phyloP scores from a whole-genome alignment of 164 flowering plant species.

The Berberis thunbergii region DNA sequence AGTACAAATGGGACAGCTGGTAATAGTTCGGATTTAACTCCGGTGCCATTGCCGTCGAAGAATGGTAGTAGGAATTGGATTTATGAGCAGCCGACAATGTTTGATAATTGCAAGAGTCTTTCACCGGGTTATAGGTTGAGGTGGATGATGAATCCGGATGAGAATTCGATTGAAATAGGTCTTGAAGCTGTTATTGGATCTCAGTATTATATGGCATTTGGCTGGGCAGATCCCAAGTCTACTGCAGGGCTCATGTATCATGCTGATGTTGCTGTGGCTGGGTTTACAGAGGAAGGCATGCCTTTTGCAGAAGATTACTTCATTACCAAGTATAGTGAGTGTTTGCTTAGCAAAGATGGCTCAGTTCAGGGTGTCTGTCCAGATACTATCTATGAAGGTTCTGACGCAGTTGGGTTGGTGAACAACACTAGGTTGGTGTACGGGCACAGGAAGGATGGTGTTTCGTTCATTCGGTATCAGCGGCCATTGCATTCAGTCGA shows the following conservation, averaged over 20 bases:
- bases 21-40: constrained; percentile 14
- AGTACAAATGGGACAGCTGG: constrained; percentile 7
- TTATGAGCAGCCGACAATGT: constrained; percentile 55
- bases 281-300: constrained; percentile 70
- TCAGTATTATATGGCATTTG: constrained; percentile 78
- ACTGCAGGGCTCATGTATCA: constrained; percentile 45
- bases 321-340: constrained; percentile 74
- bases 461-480: constrained; percentile 66
- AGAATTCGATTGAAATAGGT: constrained; percentile 57
- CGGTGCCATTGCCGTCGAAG: constrained; percentile 19
- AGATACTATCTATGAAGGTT: constrained; percentile 51
- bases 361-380: constrained; percentile 79
- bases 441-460: constrained; percentile 91
- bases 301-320: constrained; percentile 85
- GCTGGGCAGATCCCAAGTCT: constrained; percentile 70
- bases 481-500: constrained; percentile 52
- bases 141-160: constrained; percentile 55
- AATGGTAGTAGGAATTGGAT: constrained; percentile 7
- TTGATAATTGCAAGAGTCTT: constrained; percentile 66
- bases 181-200: constrained; percentile 62
- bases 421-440: constrained; percentile 67
- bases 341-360: constrained; percentile 56
- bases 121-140: constrained; percentile 56
- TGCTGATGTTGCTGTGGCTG: constrained; percentile 75
- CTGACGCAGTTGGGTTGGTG: constrained; percentile 39